Evolutionary conservation across 2,329 filamentous ascomycete genomes (phyloP).

Genomic region (Alternaria consortialis): DNA sequence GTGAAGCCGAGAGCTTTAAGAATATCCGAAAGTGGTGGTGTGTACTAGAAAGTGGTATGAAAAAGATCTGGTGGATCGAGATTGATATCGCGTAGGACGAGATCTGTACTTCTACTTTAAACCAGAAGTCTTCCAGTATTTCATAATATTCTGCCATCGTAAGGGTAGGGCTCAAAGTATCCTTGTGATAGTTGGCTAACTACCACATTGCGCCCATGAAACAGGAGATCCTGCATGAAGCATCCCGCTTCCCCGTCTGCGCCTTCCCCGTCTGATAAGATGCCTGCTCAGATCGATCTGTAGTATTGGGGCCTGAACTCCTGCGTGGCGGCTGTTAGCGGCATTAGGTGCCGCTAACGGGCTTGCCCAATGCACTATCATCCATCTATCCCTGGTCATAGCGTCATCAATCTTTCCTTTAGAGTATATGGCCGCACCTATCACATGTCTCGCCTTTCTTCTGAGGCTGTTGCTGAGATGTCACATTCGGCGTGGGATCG

Average conservation of each 20-base stretch:
- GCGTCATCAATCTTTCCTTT: conserved; percentile 1
- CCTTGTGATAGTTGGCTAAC: neutral
- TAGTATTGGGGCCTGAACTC: neutral
- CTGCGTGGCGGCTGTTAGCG: neutral
- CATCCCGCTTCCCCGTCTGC: conserved; percentile 6
- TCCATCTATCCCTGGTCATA: neutral
- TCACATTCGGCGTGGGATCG: neutral
- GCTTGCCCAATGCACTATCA: neutral
- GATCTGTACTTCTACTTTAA: conserved; percentile 10
- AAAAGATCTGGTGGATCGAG: neutral
- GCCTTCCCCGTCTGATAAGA: too few species aligned
- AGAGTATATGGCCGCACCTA: neutral
- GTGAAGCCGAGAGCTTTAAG: neutral
- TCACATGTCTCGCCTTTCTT: neutral
- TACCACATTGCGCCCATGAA: neutral
- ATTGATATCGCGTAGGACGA: conserved; percentile 7
- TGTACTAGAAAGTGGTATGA: neutral
- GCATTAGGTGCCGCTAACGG: neutral
- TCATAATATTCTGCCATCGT: neutral
- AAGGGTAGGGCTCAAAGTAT: neutral
- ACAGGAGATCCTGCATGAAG: conserved; percentile 1
- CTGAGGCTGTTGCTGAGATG: neutral
- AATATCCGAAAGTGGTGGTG: neutral
- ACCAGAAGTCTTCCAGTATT: neutral
- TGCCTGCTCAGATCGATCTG: neutral